Evolutionary conservation across 305 asterid genomes (phyloP).

Genomic region (Fraxinus paxiana): DNA sequence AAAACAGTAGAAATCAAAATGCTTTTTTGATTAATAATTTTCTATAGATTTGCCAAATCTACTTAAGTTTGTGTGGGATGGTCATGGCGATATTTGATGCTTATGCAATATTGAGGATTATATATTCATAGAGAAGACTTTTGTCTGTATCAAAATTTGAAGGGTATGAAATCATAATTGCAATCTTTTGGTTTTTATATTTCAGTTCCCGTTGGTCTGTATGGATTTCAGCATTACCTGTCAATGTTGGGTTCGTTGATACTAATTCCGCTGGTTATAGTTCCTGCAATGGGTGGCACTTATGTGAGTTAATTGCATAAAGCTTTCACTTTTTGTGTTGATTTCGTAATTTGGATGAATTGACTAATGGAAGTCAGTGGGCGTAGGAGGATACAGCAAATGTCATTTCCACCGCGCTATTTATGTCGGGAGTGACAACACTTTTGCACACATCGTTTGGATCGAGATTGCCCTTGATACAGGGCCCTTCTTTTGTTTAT

Average conservation of each 20-base stretch:
- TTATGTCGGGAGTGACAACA: constrained; percentile 82
- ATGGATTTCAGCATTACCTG: constrained; percentile 89
- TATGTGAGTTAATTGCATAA: constrained; percentile 55
- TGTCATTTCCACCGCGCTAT: constrained; percentile 87
- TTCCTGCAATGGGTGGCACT: constrained; percentile 99
- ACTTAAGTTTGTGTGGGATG: constrained; percentile 3
- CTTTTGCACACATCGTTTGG: constrained; percentile 85
- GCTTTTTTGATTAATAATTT: neutral
- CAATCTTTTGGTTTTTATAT: constrained; percentile 24
- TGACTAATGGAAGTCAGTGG: constrained; percentile 26
- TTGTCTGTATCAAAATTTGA: neutral
- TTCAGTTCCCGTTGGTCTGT: constrained; percentile 94
- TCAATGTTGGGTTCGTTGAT: constrained; percentile 92
- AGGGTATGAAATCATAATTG: constrained; percentile 6
- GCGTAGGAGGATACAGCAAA: constrained; percentile 88
- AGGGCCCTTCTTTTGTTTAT: constrained; percentile 96
- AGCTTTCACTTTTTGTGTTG: neutral
- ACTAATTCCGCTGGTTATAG: constrained; percentile 85
- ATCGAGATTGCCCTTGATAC: constrained; percentile 92
- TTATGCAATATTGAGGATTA: neutral
- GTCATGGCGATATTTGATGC: constrained; percentile 4
- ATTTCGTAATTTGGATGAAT: constrained; percentile 1
- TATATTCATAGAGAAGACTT: neutral
- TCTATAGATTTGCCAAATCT: neutral
- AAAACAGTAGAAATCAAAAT: neutral